Evolutionary conservation across 208 protist species (phyloP), one percentile per base, ranked within the genome.

Genomic region (Phytomonas sp.): DNA sequence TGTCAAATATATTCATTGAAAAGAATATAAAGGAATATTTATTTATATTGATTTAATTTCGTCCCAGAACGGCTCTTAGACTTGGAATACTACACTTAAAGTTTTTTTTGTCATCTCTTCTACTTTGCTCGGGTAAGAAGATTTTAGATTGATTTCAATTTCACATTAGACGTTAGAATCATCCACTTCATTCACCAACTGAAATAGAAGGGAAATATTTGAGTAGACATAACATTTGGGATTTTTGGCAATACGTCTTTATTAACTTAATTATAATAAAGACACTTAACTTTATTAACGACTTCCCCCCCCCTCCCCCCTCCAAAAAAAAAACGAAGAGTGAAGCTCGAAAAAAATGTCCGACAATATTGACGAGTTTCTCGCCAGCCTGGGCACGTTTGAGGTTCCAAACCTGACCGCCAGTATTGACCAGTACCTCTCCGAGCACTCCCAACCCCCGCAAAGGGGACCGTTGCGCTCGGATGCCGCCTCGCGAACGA

Each of bases 281-380:
- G 13, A 17, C 1, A 17, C 13, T 23, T 51, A 6, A 51, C 40
- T 15, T n/a, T n/a, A n/a, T n/a, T n/a, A n/a, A n/a, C n/a, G n/a
- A n/a, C n/a, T n/a, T n/a, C n/a, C n/a, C n/a, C n/a, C n/a, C n/a
- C n/a, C n/a, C n/a, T n/a, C n/a, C n/a, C n/a, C n/a, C n/a, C n/a
- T n/a, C n/a, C n/a, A n/a, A n/a, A 51, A 51, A 51, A 6, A 51
- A 51, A 15, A 6, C 13, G 40, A 20, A 51, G 13, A 20, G 40
- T 17, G 40, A 51, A 17, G 13, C 23, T 40, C 31, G 51, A 31
- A 4, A 64, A 64, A 34, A 64, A 70, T 33, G 17, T 84, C 86
- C 74, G 81, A 87, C 31, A 80, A 85, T 56, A 73, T 85, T 2
- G 83, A 91, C 63, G 73, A 65, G 0, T 91, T 91, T 37, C 70